Conservation (phyloP, 2,329 filamentous ascomycete species). For the Dactylellina sp. region DNA sequence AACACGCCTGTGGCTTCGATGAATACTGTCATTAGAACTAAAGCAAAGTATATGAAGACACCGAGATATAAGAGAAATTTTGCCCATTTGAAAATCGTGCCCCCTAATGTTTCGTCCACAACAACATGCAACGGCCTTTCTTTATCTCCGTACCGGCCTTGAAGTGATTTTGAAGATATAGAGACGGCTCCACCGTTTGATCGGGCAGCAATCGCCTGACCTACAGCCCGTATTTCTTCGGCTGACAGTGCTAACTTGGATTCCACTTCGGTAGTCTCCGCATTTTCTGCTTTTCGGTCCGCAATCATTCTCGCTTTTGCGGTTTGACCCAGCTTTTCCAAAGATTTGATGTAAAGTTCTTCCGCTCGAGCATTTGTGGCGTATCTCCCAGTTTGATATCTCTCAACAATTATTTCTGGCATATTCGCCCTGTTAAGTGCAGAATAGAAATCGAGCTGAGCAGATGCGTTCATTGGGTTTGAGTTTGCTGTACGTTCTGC, state of each 20-base stretch:
- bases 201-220: conserved; percentile 82
- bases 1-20: conserved; percentile 83
- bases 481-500: conserved; percentile 93
- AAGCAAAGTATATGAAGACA: conserved; percentile 80
- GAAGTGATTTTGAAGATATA: conserved; percentile 65
- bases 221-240: conserved; percentile 77
- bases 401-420: conserved; percentile 90
- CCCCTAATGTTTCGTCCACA: conserved; percentile 87
- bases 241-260: conserved; percentile 65
- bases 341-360: conserved; percentile 79
- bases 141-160: conserved; percentile 73
- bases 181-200: conserved; percentile 76
- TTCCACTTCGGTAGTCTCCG: conserved; percentile 66
- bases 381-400: conserved; percentile 87
- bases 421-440: conserved; percentile 90
- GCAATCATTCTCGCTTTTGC: conserved; percentile 61
- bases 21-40: conserved; percentile 82
- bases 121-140: conserved; percentile 93
- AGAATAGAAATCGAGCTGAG: conserved; percentile 94
- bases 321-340: conserved; percentile 64
- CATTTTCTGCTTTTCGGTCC: conserved; percentile 63
- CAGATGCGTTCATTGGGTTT: conserved; percentile 85
- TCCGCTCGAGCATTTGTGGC: conserved; percentile 83
- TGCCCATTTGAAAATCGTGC: conserved; percentile 87
- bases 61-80: conserved; percentile 85